phyloP scores from a whole-genome alignment of 306 rosid genomes.

The Trifolium pratense region DNA sequence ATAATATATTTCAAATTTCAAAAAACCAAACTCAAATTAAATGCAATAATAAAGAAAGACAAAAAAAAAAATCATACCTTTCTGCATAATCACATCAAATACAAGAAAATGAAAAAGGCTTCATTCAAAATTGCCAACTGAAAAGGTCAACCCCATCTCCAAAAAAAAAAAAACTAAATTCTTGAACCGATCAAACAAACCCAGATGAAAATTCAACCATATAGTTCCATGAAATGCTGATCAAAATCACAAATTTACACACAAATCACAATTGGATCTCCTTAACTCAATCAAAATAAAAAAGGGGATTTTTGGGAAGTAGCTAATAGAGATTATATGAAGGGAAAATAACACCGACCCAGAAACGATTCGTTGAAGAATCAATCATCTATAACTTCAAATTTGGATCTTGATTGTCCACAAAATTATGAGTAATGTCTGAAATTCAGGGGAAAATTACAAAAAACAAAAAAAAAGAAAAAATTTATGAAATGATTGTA shows the following conservation, averaged over 20 bases:
- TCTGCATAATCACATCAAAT: too few relatives aligned
- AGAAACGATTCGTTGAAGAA: constrained; percentile 46
- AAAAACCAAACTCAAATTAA: neutral
- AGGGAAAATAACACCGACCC: constrained; percentile 44
- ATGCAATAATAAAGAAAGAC: neutral
- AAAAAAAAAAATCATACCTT: neutral
- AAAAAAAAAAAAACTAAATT: constrained; percentile 5
- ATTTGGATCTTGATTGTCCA: constrained; percentile 42
- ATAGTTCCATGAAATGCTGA: constrained; percentile 37
- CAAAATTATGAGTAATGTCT: constrained; percentile 28
- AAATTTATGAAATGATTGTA: neutral
- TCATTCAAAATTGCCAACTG: constrained; percentile 44
- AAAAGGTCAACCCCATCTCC: constrained; percentile 24
- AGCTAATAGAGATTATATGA: neutral
- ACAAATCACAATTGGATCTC: constrained; percentile 44
- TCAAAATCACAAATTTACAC: constrained; percentile 43
- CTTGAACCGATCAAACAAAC: constrained; percentile 35
- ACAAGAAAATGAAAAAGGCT: constrained; percentile 22
- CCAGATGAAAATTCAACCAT: constrained; percentile 38
- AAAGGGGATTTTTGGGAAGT: neutral
- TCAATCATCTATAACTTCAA: constrained; percentile 41
- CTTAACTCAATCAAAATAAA: neutral
- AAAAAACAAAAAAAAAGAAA: neutral
- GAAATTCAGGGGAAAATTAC: constrained; percentile 15
- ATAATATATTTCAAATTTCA: too few relatives aligned